These are phyloP conservation scores for Linnemannia elongata DNA, from an alignment of 192 early-diverging fungal species.

Conservation along the genomic window DNA sequence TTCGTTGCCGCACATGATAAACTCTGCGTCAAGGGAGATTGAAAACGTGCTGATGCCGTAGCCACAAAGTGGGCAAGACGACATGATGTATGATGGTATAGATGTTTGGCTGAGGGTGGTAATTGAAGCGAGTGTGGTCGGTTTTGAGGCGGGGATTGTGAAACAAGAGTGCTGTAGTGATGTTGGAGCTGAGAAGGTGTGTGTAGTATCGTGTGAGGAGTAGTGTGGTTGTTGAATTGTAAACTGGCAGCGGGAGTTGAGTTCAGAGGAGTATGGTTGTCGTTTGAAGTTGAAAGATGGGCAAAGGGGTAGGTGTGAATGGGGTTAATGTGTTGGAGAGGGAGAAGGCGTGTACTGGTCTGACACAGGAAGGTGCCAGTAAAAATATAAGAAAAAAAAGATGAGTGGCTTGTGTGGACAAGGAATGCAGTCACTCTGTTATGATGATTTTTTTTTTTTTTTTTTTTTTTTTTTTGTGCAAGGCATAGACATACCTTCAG, in stretches of 20 bases:
- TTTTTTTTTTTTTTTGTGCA: background rate
- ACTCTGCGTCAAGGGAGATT: constrained; percentile 23
- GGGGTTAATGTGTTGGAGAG: background rate
- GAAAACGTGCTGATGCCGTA: constrained; percentile 10
- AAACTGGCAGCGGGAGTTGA: no score
- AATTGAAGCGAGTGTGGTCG: background rate
- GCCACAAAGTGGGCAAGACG: constrained; percentile 22
- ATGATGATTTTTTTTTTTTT: constrained; percentile 3
- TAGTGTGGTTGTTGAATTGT: no score
- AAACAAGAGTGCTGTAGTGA: no score
- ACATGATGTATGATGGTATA: background rate
- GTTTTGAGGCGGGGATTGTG: background rate
- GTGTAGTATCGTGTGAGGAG: no score
- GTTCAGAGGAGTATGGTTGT: no score
- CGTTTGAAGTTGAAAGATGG: background rate
- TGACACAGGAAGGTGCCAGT: background rate
- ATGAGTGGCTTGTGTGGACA: background rate
- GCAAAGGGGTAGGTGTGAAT: background rate
- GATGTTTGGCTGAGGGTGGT: background rate
- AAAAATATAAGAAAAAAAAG: constrained; percentile 20
- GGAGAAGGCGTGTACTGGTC: background rate
- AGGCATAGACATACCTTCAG: background rate
- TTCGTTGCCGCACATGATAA: constrained; percentile 36
- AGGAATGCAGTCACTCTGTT: constrained; percentile 5
- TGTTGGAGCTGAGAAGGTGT: no score